phyloP scores from a whole-genome alignment of 2,329 filamentous ascomycete species.

The Drechslerella stenobrocha region DNA sequence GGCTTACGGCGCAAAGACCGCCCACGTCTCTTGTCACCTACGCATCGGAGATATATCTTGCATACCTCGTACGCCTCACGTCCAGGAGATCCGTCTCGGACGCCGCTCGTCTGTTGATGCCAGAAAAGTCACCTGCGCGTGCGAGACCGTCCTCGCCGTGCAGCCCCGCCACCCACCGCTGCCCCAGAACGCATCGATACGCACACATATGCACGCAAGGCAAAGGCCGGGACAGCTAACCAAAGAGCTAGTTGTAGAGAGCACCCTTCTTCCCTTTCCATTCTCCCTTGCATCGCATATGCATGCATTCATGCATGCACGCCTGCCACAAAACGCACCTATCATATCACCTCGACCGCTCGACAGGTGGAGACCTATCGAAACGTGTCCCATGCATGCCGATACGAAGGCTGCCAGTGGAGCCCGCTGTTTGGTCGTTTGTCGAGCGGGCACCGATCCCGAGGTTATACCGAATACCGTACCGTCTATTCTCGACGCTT shows the following conservation, averaged over 20 bases:
- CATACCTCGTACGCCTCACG: background rate
- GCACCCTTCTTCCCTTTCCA: background rate
- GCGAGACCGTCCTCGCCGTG: background rate
- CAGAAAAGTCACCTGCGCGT: background rate
- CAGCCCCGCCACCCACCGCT: background rate
- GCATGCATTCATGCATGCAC: background rate
- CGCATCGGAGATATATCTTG: no score
- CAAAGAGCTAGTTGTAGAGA: no score
- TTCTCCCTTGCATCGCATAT: background rate
- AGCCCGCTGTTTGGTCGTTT: no score
- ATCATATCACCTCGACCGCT: conserved; percentile 1
- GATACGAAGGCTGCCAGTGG: background rate
- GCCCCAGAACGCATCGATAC: background rate
- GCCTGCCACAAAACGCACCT: background rate
- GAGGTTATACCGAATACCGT: no score
- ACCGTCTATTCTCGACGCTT: no score
- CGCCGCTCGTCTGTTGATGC: background rate
- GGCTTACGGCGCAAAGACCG: no score
- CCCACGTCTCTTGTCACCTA: no score
- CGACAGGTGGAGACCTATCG: background rate
- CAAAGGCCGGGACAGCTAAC: no score
- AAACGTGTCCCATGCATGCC: conserved; percentile 6
- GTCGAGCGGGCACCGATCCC: no score
- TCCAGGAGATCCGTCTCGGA: no score
- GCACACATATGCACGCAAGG: background rate